Evolutionary conservation across 78 protist species (phyloP).

Genomic region (Dictyostelium discoideum): DNA sequence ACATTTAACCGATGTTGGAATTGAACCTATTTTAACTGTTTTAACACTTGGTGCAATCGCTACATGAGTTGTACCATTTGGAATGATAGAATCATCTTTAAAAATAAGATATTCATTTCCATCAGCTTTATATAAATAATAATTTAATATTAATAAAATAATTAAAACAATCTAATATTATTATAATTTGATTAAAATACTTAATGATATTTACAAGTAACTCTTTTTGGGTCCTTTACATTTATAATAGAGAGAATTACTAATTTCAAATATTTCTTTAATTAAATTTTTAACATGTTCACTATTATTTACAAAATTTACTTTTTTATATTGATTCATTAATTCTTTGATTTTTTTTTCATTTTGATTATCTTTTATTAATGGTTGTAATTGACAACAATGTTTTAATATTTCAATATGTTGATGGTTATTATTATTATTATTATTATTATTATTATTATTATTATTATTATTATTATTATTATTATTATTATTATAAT

Average conservation of each 20-base stretch:
- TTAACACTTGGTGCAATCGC: too few relatives aligned
- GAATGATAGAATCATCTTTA: not conserved
- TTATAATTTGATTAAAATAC: too few relatives aligned
- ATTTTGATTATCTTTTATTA: not conserved
- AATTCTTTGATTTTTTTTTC: not conserved
- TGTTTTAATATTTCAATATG: not conserved
- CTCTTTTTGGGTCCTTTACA: not conserved
- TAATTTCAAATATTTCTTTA: not conserved
- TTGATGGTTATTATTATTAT: too few relatives aligned
- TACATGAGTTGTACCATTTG: not conserved
- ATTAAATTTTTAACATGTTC: not conserved
- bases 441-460: too few relatives aligned
- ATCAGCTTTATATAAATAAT: not conserved
- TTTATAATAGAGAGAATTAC: not conserved
- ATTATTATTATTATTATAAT: not conserved
- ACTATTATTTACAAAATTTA: not conserved
- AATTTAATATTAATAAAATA: too few relatives aligned
- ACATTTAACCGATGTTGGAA: not conserved
- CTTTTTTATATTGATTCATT: not conserved
- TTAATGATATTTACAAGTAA: not conserved
- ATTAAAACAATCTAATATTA: too few relatives aligned
- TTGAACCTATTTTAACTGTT: not conserved
- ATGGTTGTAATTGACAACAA: not conserved
- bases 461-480: too few relatives aligned
- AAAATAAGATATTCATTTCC: not conserved